Conservation (phyloP, 768 basidiomycete genomes). For the Pulveroboletus sp. region DNA sequence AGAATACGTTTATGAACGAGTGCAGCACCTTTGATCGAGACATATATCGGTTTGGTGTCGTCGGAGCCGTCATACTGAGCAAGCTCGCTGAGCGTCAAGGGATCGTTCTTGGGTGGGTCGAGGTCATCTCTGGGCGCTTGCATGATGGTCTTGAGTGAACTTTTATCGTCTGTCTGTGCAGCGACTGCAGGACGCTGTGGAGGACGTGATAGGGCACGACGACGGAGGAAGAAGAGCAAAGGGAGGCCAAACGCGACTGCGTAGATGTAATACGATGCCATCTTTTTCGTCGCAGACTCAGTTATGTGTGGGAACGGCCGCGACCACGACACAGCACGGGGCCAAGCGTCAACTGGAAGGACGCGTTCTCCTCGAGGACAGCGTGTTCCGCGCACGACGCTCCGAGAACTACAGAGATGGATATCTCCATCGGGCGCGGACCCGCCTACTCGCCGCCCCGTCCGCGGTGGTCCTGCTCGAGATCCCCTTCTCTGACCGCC, state of each 20-base stretch:
- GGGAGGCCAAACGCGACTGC: constrained; percentile 31
- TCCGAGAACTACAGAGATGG: neutral
- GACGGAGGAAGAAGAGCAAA: constrained; percentile 23
- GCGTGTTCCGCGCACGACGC: neutral
- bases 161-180: constrained; percentile 22
- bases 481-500: neutral
- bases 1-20: constrained; percentile 30
- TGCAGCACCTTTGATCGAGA: constrained; percentile 82
- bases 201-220: constrained; percentile 3
- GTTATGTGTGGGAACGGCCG: constrained; percentile 14
- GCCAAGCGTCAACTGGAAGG: no score
- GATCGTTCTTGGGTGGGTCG: constrained; percentile 69
- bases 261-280: constrained; percentile 24
- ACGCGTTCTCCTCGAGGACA: no score
- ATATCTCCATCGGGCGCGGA: neutral
- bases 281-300: constrained; percentile 4
- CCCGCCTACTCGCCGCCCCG: neutral
- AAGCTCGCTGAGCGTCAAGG: constrained; percentile 66
- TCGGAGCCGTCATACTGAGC: constrained; percentile 67
- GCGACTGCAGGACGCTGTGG: constrained; percentile 7
- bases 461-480: neutral
- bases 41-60: constrained; percentile 68
- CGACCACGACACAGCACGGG: no score
- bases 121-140: constrained; percentile 59
- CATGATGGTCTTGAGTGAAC: constrained; percentile 60